Evolutionary conservation across 495 filamentous ascomycete genomes (phyloP), one percentile per base, ranked within the genome.

Genomic region (Hypoxylon fuscum): DNA sequence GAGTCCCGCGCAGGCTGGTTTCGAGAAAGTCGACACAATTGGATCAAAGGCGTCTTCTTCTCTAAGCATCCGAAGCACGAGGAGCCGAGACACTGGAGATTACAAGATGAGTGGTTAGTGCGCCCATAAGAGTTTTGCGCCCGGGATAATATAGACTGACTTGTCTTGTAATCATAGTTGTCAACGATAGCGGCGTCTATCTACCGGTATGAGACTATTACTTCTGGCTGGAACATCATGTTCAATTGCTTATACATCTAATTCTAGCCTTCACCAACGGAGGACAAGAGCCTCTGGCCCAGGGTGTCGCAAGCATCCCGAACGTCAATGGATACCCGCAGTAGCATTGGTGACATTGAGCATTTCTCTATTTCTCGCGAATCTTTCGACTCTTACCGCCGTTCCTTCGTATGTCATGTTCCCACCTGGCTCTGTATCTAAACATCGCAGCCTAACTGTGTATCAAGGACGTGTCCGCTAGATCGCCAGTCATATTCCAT

Each of bases 301-400:
- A 83, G 81, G 68, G 88, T 88, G 37, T 86, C 89, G 21, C 81
- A 79, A 38, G 86, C 88, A 7, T 85, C 85, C 10, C 83, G 82
- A 62, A 85, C 87, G 1, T 90, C 90, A 6, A 90, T 76, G 62
- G 76, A 88, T 69, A 90, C 88, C 56, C 83, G 84, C 22, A 86
- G 83, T 66, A 82, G 88, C 52, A 78, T 92, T 52, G 81, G 87
- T 67, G 90, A 94, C 55, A 91, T 92, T 69, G 95, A 98, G 68
- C 93, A 91, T 18, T 98, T 98, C 76, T 91, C 89, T 48, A 98
- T 98, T 76, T 97, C 95, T 25, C 87, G 95, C 64, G 95, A 98
- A 76, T 97, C 93, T 7, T 98, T 98, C 74, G 95, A 98, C 72
- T 97, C 94, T 22, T 98, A 98, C 73, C 85, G 95, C 47, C 88